Evolutionary conservation across 2,329 filamentous ascomycete species (phyloP).

Genomic region (Penicillium sp.): DNA sequence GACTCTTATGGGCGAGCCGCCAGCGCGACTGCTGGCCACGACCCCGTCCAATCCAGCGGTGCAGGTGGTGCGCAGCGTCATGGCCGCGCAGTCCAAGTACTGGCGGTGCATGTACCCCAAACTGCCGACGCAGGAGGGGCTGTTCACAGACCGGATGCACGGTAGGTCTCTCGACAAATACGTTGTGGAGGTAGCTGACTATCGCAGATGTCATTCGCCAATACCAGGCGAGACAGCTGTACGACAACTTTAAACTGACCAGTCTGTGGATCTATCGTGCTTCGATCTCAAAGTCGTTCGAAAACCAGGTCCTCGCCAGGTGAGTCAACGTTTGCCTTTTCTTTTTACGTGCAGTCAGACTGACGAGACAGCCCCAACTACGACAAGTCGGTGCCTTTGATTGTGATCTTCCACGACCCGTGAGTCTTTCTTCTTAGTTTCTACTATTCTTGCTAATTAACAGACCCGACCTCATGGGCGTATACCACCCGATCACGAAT

Average conservation of each 20-base stretch:
- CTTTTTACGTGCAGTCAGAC: background rate
- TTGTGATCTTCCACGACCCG: constrained; percentile 90
- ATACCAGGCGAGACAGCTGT: constrained; percentile 69
- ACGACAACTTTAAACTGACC: constrained; percentile 71
- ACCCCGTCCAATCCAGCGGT: constrained; percentile 51
- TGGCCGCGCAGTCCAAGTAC: constrained; percentile 59
- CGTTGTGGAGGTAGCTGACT: background rate
- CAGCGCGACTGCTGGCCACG: constrained; percentile 54
- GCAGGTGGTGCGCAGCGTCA: constrained; percentile 55
- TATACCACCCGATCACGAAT: constrained; percentile 66
- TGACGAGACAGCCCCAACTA: constrained; percentile 55
- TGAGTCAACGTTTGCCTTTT: constrained; percentile 29
- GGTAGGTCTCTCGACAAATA: constrained; percentile 28
- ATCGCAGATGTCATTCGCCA: constrained; percentile 66
- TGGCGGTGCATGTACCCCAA: constrained; percentile 86
- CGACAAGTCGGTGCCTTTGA: constrained; percentile 60
- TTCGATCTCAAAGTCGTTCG: constrained; percentile 69
- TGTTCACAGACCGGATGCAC: constrained; percentile 59
- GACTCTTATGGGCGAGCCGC: constrained; percentile 93
- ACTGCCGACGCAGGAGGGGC: constrained; percentile 25
- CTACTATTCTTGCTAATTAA: constrained; percentile 12
- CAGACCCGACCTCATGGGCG: constrained; percentile 67
- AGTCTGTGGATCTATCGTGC: constrained; percentile 75
- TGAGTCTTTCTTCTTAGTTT: constrained; percentile 43
- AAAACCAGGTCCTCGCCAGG: constrained; percentile 82